Base-by-base conservation (phyloP, 768 basidiomycete genomes). In the Leccinum incarnatum region DNA sequence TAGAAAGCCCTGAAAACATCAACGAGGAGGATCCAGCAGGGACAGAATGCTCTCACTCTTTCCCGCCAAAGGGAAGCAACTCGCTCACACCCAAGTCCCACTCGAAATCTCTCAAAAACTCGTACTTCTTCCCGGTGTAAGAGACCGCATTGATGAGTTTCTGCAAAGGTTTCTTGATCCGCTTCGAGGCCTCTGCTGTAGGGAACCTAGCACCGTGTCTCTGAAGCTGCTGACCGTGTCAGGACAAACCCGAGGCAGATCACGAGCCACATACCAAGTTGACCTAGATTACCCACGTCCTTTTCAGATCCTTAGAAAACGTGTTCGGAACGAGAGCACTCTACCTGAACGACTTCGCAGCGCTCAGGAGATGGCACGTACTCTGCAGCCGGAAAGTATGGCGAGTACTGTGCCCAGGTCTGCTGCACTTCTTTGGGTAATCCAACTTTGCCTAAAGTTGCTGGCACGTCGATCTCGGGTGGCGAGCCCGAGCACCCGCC, bases 181-280 rank as follows among this genome's bases (percentile, higher is more conserved):
- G 56, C 10, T 65, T 62, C 1, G 78, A 69, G 11, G 82, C 78
- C 2, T 78, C 76, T 0, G 67, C 62, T 0, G 91, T 93, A 0
- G 92, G 92, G 64, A 79, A 93, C 32, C 92, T 83, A 1, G 89
- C 84, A 3, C 91, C 91, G 66, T 95, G 92, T 11, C 92, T 79
- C 72, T 93, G 87, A 9, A 95, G 75, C 91, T 93, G 29, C 15
- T 34, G 9, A 30, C 23, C 11, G 19, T 6, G 56, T 72, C 36
- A 59, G 10, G 21, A 56, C n/a, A 36, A 37, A 17, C n/a, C 21
- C n/a, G 19, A n/a, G 10, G 17, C n/a, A 17, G 5, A 6, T 3
- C 12, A 25, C 30, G n/a, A 4, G 14, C 19, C 11, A 57, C 73
- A n/a, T 57, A 73, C 72, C 61, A 73, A 55, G 55, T 74, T 66